These are phyloP conservation scores for Psilocybe subaeruginosa DNA, from an alignment of 768 basidiomycete species.

Conservation along the genomic window DNA sequence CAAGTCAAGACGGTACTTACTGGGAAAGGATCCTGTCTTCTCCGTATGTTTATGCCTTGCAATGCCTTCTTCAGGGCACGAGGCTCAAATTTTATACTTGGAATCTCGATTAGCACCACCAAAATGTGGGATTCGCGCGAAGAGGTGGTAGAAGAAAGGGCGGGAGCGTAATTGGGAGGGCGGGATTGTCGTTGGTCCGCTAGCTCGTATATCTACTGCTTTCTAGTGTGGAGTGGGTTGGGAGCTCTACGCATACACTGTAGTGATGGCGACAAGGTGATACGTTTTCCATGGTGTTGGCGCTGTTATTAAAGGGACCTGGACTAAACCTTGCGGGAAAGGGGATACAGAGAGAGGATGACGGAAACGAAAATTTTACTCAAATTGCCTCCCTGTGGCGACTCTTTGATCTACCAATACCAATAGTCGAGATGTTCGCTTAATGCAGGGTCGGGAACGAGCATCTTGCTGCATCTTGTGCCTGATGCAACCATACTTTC, in stretches of 20 bases:
- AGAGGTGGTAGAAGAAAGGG: neutral
- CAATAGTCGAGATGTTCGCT: neutral
- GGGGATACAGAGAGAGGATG: neutral
- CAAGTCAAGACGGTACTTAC: conserved; percentile 17
- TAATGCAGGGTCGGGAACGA: neutral
- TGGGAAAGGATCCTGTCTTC: conserved; percentile 13
- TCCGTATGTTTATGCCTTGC: conserved; percentile 10
- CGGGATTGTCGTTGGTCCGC: conserved; percentile 6
- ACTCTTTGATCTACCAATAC: no score
- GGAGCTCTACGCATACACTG: neutral
- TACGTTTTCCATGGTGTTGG: conserved; percentile 7
- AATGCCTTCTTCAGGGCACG: conserved; percentile 17
- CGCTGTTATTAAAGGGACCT: conserved; percentile 11
- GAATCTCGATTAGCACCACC: conserved; percentile 1
- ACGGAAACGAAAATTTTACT: neutral
- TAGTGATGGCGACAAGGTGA: conserved; percentile 21
- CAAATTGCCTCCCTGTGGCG: neutral
- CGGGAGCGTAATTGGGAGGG: conserved; percentile 2
- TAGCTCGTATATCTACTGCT: neutral
- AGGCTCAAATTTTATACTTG: conserved; percentile 8
- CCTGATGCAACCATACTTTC: neutral
- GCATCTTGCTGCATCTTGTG: neutral
- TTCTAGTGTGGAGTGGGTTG: neutral
- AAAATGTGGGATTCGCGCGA: conserved; percentile 11
- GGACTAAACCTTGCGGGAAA: conserved; percentile 15